phyloP scores from a whole-genome alignment of 768 basidiomycete genomes.

The Multifurca ochricompacta region DNA sequence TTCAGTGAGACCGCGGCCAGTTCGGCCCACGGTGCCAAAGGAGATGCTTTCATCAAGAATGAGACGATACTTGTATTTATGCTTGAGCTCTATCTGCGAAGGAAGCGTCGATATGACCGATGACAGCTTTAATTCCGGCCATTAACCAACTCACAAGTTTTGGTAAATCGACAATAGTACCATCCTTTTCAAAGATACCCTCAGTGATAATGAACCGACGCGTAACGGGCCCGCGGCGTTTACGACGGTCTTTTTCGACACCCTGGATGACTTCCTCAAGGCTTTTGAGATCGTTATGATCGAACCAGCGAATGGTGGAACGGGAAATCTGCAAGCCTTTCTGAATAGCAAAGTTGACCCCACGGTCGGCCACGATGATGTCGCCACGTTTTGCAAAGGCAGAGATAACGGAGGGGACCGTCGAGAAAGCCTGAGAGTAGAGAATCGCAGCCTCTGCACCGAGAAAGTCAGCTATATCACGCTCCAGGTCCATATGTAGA shows the following conservation, averaged over 20 bases:
- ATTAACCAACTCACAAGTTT: slow-evolving; percentile 62
- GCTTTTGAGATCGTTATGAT: slow-evolving; percentile 89
- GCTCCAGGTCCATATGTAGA: slow-evolving; percentile 85
- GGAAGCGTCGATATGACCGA: background rate
- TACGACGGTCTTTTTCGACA: slow-evolving; percentile 84
- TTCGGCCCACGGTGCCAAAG: slow-evolving; percentile 87
- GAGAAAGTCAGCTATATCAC: slow-evolving; percentile 84
- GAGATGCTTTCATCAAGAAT: slow-evolving; percentile 93
- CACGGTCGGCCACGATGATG: slow-evolving; percentile 96
- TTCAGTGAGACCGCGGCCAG: slow-evolving; percentile 92
- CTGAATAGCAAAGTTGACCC: slow-evolving; percentile 92
- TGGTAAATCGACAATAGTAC: slow-evolving; percentile 85
- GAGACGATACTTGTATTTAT: slow-evolving; percentile 91
- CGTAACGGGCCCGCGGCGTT: slow-evolving; percentile 73
- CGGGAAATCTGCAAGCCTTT: slow-evolving; percentile 93
- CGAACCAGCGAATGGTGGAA: slow-evolving; percentile 89
- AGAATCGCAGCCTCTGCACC: slow-evolving; percentile 85
- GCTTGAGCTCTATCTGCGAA: slow-evolving; percentile 81
- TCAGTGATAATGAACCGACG: slow-evolving; percentile 94
- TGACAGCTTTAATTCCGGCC: too few species aligned
- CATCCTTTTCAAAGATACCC: slow-evolving; percentile 94
- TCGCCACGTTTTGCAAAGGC: slow-evolving; percentile 98
- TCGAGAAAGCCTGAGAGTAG: slow-evolving; percentile 90
- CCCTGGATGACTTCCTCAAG: slow-evolving; percentile 80
- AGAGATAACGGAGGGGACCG: slow-evolving; percentile 89